Evolutionary conservation across 2,329 filamentous ascomycete species (phyloP).

Genomic region (Fusarium buharicum): DNA sequence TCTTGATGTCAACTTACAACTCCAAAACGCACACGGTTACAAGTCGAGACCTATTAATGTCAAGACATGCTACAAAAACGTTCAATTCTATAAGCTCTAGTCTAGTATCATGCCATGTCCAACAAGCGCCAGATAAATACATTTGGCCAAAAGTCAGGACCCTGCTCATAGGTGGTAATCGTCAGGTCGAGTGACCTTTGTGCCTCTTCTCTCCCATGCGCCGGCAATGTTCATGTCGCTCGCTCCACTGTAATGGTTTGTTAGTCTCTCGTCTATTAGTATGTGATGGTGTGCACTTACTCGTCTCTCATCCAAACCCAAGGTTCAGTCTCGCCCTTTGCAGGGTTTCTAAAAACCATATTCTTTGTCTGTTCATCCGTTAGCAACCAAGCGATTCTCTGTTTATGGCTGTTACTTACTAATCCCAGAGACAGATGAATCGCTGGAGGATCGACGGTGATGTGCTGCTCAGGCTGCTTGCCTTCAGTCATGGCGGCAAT

Average conservation of each 20-base stretch:
- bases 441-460: slow-evolving; percentile 34
- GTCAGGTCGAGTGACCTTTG: slow-evolving; percentile 28
- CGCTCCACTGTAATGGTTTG: slow-evolving; percentile 7
- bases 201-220: slow-evolving; percentile 41
- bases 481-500: slow-evolving; percentile 39
- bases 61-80: too few species aligned
- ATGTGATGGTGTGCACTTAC: background rate
- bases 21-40: too few species aligned
- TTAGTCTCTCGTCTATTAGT: background rate
- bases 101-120: too few species aligned
- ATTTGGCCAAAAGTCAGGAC: slow-evolving; percentile 48
- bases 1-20: too few species aligned
- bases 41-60: too few species aligned
- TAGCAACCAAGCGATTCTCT: background rate
- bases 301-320: slow-evolving; percentile 38
- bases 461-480: slow-evolving; percentile 10
- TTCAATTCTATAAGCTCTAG: too few species aligned
- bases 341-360: slow-evolving; percentile 43
- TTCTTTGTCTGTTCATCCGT: slow-evolving; percentile 31
- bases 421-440: slow-evolving; percentile 42
- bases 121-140: too few species aligned
- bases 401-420: background rate
- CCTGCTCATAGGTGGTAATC: slow-evolving; percentile 38
- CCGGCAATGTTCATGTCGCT: slow-evolving; percentile 39
- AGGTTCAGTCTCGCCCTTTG: slow-evolving; percentile 35